Percentiles rank a stretch among this genome's conserved stretches.
phyloP scores from a whole-genome alignment of 1,139 yeast genomes.

The Fermentozyma sake region DNA sequence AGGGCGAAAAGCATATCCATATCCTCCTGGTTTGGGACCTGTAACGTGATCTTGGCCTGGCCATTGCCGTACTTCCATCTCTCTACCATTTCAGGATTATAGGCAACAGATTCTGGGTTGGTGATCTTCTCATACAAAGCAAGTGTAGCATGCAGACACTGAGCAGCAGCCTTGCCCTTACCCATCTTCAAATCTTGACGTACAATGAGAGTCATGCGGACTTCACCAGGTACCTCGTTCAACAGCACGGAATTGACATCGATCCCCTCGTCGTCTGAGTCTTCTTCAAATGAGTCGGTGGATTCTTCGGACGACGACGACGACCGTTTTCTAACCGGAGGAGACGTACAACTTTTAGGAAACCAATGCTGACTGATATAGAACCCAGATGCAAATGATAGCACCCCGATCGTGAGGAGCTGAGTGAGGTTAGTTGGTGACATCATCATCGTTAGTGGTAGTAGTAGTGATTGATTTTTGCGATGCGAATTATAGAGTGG shows the following conservation, averaged over 20 bases:
- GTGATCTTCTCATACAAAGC: slow-evolving; percentile 76
- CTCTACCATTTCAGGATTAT: slow-evolving; percentile 54
- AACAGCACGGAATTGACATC: slow-evolving; percentile 54
- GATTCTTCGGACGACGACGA: slow-evolving; percentile 10
- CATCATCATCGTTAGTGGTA: slow-evolving; percentile 5
- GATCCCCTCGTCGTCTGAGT: slow-evolving; percentile 39
- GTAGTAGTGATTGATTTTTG: too few species aligned
- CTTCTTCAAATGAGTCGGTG: slow-evolving; percentile 30
- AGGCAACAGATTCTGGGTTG: slow-evolving; percentile 49
- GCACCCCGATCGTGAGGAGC: slow-evolving; percentile 18
- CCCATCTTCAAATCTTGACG: slow-evolving; percentile 90
- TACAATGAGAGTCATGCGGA: slow-evolving; percentile 82
- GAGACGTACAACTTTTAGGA: too few species aligned
- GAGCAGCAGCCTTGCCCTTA: slow-evolving; percentile 96
- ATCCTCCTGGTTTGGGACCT: slow-evolving; percentile 68
- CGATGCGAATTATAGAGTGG: too few species aligned
- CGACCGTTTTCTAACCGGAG: slow-evolving; percentile 1
- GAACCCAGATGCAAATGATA: slow-evolving; percentile 24
- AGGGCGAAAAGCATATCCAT: slow-evolving; percentile 75
- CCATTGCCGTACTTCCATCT: slow-evolving; percentile 79
- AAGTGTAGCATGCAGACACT: slow-evolving; percentile 95
- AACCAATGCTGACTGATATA: slow-evolving; percentile 14
- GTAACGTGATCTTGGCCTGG: slow-evolving; percentile 92
- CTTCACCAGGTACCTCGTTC: slow-evolving; percentile 70
- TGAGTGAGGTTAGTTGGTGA: slow-evolving; percentile 12